A percentile compares a stretch with the other conserved stretches of the same genome.
These are phyloP conservation scores for Gamsiella multidivaricata DNA, from an alignment of 192 early-diverging fungal species.

Conservation along the genomic window DNA sequence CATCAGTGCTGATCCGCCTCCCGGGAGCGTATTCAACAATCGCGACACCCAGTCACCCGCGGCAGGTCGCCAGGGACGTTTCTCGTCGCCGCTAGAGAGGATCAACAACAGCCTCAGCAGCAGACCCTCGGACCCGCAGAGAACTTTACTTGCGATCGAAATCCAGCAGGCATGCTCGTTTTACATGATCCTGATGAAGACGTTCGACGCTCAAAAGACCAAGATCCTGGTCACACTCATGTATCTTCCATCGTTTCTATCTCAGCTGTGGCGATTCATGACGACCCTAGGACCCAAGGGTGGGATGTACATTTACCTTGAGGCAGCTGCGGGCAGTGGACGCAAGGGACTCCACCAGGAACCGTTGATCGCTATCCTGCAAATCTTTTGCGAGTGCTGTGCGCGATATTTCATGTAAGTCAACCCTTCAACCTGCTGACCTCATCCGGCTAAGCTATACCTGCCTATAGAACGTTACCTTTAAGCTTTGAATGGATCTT, in stretches of 20 bases:
- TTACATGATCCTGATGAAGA: constrained; percentile 47
- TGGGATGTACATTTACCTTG: constrained; percentile 65
- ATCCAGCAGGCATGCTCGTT: constrained; percentile 56
- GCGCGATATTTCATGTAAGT: constrained; percentile 70
- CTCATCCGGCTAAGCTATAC: too few relatives aligned
- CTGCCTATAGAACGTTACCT: too few relatives aligned
- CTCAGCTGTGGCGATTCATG: constrained; percentile 70
- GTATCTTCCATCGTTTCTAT: constrained; percentile 62
- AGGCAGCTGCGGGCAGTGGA: constrained; percentile 57
- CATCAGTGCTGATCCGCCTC: not conserved
- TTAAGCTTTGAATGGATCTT: too few relatives aligned
- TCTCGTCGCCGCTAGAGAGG: not conserved
- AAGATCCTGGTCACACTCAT: constrained; percentile 65
- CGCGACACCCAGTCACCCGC: constrained; percentile 8
- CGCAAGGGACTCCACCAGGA: constrained; percentile 62
- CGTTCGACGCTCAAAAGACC: constrained; percentile 56
- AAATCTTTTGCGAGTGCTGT: constrained; percentile 72
- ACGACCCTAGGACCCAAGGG: constrained; percentile 65
- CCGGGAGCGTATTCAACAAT: not conserved
- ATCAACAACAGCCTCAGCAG: not conserved
- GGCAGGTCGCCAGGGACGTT: not conserved
- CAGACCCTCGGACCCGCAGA: constrained; percentile 22
- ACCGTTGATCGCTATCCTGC: constrained; percentile 65
- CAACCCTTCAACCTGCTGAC: not conserved
- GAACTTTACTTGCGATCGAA: constrained; percentile 56